phyloP scores from a whole-genome alignment of 495 filamentous ascomycete species.

The Penicillium daleae region DNA sequence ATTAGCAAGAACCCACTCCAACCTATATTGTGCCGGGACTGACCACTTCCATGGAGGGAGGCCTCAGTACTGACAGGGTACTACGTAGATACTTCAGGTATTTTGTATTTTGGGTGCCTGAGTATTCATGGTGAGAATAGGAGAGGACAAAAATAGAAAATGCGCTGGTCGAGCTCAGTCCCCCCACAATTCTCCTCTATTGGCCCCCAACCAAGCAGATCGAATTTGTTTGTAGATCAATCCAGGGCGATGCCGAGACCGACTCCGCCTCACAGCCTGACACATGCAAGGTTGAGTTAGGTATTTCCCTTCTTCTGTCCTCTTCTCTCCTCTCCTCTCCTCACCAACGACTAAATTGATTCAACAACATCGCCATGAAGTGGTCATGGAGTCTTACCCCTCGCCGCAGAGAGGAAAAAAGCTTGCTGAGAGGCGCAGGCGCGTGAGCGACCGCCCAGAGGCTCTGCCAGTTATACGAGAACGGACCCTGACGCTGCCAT shows the following conservation, averaged over 20 bases:
- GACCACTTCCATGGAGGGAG: too few relatives aligned
- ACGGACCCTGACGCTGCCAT: neutral
- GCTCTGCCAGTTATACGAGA: neutral
- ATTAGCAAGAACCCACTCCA: too few relatives aligned
- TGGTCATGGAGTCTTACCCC: neutral
- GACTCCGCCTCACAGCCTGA: neutral
- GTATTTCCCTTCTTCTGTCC: too few relatives aligned
- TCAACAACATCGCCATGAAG: neutral
- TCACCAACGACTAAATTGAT: neutral
- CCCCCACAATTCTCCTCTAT: too few relatives aligned
- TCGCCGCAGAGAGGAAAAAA: neutral
- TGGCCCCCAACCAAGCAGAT: neutral
- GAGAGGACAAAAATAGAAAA: neutral
- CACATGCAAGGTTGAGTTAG: neutral
- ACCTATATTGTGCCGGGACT: too few relatives aligned
- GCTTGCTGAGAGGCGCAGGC: neutral
- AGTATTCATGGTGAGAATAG: neutral
- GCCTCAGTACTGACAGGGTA: too few relatives aligned
- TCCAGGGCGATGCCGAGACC: neutral
- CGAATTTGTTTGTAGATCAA: neutral
- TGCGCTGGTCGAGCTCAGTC: neutral
- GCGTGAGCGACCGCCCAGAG: neutral
- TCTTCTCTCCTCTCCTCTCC: neutral
- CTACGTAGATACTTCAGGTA: too few relatives aligned
- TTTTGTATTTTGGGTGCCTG: too few relatives aligned